Percentiles rank a stretch among this genome's conserved stretches.
Evolutionary conservation across 257 asterid species (phyloP).

Genomic region (Cordia subcordata): DNA sequence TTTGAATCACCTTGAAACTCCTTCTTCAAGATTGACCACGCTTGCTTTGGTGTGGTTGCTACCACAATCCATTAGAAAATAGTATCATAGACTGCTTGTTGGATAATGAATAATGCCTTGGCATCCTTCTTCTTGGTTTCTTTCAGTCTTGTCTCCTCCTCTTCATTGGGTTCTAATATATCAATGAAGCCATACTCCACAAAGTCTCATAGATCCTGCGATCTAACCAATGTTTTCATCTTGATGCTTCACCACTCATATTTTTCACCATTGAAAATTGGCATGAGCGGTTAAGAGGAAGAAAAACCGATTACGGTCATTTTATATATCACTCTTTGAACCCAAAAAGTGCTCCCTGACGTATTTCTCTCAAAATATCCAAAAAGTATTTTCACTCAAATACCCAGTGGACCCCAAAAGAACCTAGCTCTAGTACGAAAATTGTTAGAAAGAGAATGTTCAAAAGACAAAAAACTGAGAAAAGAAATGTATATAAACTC

Average conservation of each 20-base stretch:
- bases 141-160: not conserved
- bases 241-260: slow-evolving; percentile 14
- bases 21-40: not conserved
- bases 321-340: too few relatives aligned
- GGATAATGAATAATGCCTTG: slow-evolving; percentile 7
- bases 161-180: not conserved
- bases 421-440: too few relatives aligned
- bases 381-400: too few relatives aligned
- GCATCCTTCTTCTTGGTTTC: slow-evolving; percentile 4
- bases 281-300: slow-evolving; percentile 4
- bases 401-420: too few relatives aligned
- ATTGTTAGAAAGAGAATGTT: too few relatives aligned
- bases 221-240: slow-evolving; percentile 6
- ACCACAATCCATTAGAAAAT: not conserved
- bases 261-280: slow-evolving; percentile 1
- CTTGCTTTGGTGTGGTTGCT: not conserved
- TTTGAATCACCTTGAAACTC: not conserved
- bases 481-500: too few relatives aligned
- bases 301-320: too few relatives aligned
- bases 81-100: not conserved
- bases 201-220: slow-evolving; percentile 6
- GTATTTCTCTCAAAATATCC: too few relatives aligned
- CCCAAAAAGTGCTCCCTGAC: too few relatives aligned
- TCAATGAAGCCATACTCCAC: slow-evolving; percentile 2
- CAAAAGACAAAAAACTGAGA: too few relatives aligned